Evolutionary conservation across 2,329 filamentous ascomycete genomes (phyloP).

Genomic region (Pleoardoris graminearum): DNA sequence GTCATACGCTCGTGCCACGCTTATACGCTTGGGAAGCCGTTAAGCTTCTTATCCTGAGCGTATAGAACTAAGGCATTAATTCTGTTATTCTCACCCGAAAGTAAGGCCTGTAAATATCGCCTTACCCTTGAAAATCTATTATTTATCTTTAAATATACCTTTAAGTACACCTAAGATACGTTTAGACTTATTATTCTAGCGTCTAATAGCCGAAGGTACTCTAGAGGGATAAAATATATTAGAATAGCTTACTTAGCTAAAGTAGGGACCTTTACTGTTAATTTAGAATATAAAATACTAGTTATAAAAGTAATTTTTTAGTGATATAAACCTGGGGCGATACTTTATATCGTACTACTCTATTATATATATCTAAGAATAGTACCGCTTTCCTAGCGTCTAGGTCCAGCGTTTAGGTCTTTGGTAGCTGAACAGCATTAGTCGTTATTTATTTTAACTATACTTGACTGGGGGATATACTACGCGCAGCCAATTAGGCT

Average conservation of each 20-base stretch:
- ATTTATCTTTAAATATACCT: slow-evolving; percentile 21
- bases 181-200: slow-evolving; percentile 51
- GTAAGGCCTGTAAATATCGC: slow-evolving; percentile 49
- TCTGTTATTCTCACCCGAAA: slow-evolving; percentile 41
- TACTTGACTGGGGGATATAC: slow-evolving; percentile 7
- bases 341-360: slow-evolving; percentile 39
- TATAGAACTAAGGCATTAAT: slow-evolving; percentile 25
- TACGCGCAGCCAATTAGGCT: slow-evolving; percentile 24
- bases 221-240: slow-evolving; percentile 48
- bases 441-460: neutral
- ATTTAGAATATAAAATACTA: slow-evolving; percentile 42
- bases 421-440: slow-evolving; percentile 40
- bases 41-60: neutral
- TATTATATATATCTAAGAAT: slow-evolving; percentile 46
- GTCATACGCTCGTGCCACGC: neutral
- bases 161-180: slow-evolving; percentile 54
- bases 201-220: slow-evolving; percentile 48
- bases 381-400: slow-evolving; percentile 48
- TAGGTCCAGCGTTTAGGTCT: slow-evolving; percentile 48
- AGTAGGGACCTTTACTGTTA: slow-evolving; percentile 42
- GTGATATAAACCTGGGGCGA: slow-evolving; percentile 27
- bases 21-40: neutral
- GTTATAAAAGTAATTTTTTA: slow-evolving; percentile 28
- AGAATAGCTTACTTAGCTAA: slow-evolving; percentile 51
- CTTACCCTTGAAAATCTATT: slow-evolving; percentile 51